These are phyloP conservation scores for Sporothrix pallida DNA, from an alignment of 2,329 filamentous ascomycete species.

Conservation along the genomic window DNA sequence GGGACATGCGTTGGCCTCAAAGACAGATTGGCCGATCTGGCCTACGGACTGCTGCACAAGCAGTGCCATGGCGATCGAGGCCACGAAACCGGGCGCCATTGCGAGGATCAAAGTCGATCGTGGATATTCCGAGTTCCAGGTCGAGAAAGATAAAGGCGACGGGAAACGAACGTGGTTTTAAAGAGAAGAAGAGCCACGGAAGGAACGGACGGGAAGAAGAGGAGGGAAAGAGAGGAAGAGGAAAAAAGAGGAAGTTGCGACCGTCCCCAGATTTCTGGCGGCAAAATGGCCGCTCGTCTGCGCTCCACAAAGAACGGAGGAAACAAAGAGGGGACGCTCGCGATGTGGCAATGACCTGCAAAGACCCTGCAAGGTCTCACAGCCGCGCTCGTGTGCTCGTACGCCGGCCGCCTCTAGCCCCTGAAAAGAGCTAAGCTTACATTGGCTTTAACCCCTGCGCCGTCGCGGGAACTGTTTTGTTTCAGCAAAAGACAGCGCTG, in stretches of 20 bases:
- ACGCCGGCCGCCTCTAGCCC: background rate
- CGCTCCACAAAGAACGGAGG: background rate
- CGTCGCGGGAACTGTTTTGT: background rate
- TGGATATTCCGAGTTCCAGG: too few species aligned
- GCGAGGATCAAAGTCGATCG: background rate
- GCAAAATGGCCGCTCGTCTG: constrained; percentile 11
- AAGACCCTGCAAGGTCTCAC: background rate
- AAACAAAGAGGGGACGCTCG: constrained; percentile 20
- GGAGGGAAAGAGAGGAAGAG: background rate
- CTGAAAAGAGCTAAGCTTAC: background rate
- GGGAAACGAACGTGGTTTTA: background rate
- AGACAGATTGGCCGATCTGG: constrained; percentile 35
- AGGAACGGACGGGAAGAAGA: background rate
- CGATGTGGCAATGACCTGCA: background rate
- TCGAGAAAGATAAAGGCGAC: too few species aligned
- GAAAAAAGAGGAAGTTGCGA: background rate
- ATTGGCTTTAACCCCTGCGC: background rate
- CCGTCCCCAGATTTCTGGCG: background rate
- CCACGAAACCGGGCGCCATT: constrained; percentile 36
- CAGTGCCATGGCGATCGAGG: constrained; percentile 32
- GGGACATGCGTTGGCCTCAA: constrained; percentile 59
- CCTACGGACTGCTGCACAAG: constrained; percentile 27
- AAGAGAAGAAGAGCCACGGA: background rate
- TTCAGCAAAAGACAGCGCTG: background rate
- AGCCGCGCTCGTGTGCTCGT: background rate